A percentile compares a stretch with the other conserved stretches of the same genome.
phyloP scores from a whole-genome alignment of 495 filamentous ascomycete species.

The Umbilicaria muhlenbergii region DNA sequence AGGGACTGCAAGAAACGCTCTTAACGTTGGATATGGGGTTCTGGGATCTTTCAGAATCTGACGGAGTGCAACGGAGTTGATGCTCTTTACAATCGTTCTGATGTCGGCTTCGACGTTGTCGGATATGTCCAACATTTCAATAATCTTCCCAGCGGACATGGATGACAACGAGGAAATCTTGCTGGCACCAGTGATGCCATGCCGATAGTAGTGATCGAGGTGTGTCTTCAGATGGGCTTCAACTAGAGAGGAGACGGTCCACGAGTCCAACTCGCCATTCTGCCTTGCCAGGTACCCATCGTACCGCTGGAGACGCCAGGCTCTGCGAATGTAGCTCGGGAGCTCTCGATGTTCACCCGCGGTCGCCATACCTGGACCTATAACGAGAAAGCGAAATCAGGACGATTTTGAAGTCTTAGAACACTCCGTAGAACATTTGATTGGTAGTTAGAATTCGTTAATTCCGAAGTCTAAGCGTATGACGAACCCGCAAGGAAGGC shows the following conservation, averaged over 20 bases:
- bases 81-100: slow-evolving; percentile 6
- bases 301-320: slow-evolving; percentile 4
- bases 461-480: too few relatives aligned
- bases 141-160: slow-evolving; percentile 3
- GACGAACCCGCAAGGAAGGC: too few relatives aligned
- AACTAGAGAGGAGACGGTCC: slow-evolving; percentile 7
- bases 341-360: too few relatives aligned
- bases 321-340: slow-evolving; percentile 1
- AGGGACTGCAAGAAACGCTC: slow-evolving; percentile 4
- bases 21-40: slow-evolving; percentile 9
- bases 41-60: slow-evolving; percentile 11
- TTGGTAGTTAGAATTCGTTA: too few relatives aligned
- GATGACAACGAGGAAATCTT: slow-evolving; percentile 5
- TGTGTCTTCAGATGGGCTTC: slow-evolving; percentile 7
- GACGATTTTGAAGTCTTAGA: too few relatives aligned
- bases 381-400: too few relatives aligned
- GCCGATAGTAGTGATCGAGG: slow-evolving; percentile 6
- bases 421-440: too few relatives aligned
- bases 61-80: slow-evolving; percentile 5
- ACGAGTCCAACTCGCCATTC: slow-evolving; percentile 1
- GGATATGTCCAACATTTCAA: slow-evolving; percentile 7
- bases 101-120: slow-evolving; percentile 8
- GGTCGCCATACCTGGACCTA: too few relatives aligned
- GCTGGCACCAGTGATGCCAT: not conserved
- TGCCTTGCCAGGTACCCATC: not conserved